phyloP scores from a whole-genome alignment of 2,329 filamentous ascomycete species.

The Aplosporella prunicola region DNA sequence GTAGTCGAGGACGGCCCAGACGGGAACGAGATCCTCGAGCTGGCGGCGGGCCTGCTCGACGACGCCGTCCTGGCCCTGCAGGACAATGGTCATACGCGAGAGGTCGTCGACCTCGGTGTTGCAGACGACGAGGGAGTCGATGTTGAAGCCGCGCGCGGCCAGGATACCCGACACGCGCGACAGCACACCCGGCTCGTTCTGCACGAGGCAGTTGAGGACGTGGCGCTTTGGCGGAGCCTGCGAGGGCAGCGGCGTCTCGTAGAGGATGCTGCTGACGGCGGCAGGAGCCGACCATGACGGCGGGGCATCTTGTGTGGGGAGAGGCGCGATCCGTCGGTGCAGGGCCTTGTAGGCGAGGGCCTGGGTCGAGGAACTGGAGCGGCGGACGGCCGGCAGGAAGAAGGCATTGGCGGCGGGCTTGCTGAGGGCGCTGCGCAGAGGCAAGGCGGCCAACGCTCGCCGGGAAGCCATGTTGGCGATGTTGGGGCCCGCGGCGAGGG shows the following conservation, averaged over 20 bases:
- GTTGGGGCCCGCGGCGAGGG: neutral
- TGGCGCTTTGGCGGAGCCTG: conserved; percentile 81
- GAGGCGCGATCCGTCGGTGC: conserved; percentile 78
- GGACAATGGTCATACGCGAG: conserved; percentile 96
- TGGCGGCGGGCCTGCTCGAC: conserved; percentile 95
- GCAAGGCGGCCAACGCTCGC: conserved; percentile 30
- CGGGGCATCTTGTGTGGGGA: conserved; percentile 65
- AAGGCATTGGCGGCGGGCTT: conserved; percentile 17
- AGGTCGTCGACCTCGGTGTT: conserved; percentile 95
- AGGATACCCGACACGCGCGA: conserved; percentile 95
- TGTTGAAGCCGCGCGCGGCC: conserved; percentile 95
- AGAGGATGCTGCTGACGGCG: conserved; percentile 95
- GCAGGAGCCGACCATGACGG: conserved; percentile 82
- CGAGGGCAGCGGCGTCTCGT: conserved; percentile 87
- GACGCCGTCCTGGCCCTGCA: conserved; percentile 91
- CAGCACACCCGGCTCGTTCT: conserved; percentile 96
- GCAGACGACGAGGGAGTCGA: conserved; percentile 95
- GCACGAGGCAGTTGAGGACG: conserved; percentile 94
- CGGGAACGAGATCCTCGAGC: conserved; percentile 90
- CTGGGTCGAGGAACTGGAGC: conserved; percentile 64
- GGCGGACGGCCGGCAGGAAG: conserved; percentile 17
- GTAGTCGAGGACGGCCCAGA: conserved; percentile 98
- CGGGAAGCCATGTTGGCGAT: conserved; percentile 32
- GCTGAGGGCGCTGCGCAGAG: conserved; percentile 19
- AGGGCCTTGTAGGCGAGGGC: conserved; percentile 96